Evolutionary conservation across 116 monocot species (phyloP), one percentile per base, ranked within the genome.

Genomic region (Cymodocea nodosa): DNA sequence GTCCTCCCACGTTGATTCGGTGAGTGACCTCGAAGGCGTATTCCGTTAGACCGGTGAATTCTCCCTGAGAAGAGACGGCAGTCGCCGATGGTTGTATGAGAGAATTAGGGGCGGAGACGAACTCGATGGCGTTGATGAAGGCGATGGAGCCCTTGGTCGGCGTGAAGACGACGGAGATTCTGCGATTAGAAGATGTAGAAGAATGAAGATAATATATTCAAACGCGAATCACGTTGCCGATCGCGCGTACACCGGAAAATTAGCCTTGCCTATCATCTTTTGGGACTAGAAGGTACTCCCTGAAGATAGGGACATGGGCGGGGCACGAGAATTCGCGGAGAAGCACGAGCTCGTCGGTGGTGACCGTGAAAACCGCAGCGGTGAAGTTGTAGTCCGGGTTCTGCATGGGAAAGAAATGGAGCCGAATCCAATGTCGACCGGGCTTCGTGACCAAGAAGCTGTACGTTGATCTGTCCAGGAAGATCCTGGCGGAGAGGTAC

Each of bases 91-190:
- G 72, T 51, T 73, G 60, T 51, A 95, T 78, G 66, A 95, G 81
- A 17, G 56, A 64, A 13, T 83, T 80, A 0, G 95, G 90, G 16
- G 81, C 79, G 17, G 83, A 78, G 25, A 90, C 78, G 3, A 95
- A 71, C 75, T 95, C 95, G 50, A 95, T 64, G 50, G 90, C 90
- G 56, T 90, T 95, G 77, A 95, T 69, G 83, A 95, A 95, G n/a
- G 95, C 95, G 20, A 82, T 39, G 48, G 95, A 95, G 48, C 70
- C 66, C 57, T 77, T 78, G 18, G 64, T 63, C 11, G 95, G 95
- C 6, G 71, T 60, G 81, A 95, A 87, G 13, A 63, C 22, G 76
- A 95, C 54, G 40, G 81, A 83, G 25, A 83, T 8, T 22, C 73
- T 60, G 15, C 23, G 20, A 23, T 19, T 23, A 23, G 56, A 22